Conservation (phyloP, 2,329 filamentous ascomycete genomes). For the Aureobasidium sp. region DNA sequence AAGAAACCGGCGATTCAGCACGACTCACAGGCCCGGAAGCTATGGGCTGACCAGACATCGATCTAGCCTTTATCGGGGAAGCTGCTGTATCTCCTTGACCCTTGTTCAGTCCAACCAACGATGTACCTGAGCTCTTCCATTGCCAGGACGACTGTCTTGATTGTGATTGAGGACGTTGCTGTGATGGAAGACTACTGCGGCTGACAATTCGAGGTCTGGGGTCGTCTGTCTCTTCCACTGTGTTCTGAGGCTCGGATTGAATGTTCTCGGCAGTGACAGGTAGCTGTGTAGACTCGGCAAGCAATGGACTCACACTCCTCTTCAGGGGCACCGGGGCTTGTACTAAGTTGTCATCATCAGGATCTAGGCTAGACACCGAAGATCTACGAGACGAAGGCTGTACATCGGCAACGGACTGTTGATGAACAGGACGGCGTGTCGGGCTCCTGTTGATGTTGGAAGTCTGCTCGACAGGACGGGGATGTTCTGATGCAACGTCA, state of each 20-base stretch:
- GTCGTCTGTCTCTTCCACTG: not conserved
- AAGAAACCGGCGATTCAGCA: slow-evolving; percentile 4
- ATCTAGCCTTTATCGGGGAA: not conserved
- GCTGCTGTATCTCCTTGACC: not conserved
- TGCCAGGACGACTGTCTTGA: slow-evolving; percentile 6
- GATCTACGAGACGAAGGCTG: not conserved
- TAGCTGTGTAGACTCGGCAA: not conserved
- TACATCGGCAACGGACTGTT: not conserved
- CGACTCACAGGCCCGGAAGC: not conserved
- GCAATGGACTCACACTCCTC: slow-evolving; percentile 1
- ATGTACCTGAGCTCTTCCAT: slow-evolving; percentile 9
- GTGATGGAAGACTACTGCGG: slow-evolving; percentile 12
- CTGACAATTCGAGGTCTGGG: slow-evolving; percentile 4
- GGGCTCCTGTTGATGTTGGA: not conserved
- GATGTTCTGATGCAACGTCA: not conserved
- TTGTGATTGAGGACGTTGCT: slow-evolving; percentile 3
- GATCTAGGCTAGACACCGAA: not conserved
- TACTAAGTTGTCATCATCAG: not conserved
- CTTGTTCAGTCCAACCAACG: not conserved
- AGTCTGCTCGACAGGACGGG: not conserved
- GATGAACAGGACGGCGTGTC: not conserved
- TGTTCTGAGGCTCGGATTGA: not conserved
- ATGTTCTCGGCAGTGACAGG: not conserved
- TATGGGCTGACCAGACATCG: not conserved
- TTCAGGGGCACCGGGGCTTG: not conserved